phyloP scores from a whole-genome alignment of 164 flowering plant species.

The Kalanchoe fedtschenkoi region DNA sequence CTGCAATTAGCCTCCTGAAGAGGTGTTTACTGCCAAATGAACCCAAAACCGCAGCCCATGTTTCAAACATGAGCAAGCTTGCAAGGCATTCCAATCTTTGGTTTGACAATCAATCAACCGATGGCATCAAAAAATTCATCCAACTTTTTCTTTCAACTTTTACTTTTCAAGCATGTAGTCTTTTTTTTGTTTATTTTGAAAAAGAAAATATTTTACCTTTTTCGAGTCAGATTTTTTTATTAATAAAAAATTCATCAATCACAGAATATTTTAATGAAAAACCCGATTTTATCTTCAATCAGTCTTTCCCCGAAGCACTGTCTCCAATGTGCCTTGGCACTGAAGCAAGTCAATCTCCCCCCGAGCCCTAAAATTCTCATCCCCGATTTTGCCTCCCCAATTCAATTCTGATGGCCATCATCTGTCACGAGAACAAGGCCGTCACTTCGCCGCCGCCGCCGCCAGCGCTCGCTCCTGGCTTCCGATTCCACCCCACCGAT shows the following conservation, averaged over 20 bases:
- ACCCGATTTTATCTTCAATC: background rate
- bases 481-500: slow-evolving; percentile 16
- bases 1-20: too few species aligned
- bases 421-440: slow-evolving; percentile 1
- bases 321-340: slow-evolving; percentile 2
- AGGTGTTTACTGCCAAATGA: too few species aligned
- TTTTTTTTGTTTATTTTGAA: too few species aligned
- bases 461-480: slow-evolving; percentile 1
- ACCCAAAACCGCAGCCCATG: background rate
- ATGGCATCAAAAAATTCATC: background rate
- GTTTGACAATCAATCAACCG: background rate
- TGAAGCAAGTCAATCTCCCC: slow-evolving; percentile 3
- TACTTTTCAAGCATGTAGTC: too few species aligned
- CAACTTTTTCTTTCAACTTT: too few species aligned
- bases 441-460: background rate
- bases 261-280: background rate
- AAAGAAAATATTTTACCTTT: background rate
- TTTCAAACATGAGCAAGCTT: background rate
- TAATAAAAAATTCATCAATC: background rate
- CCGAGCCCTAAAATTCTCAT: background rate
- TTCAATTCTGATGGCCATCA: background rate
- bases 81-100: background rate
- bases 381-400: background rate
- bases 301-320: background rate
- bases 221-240: too few species aligned